Base-by-base conservation (phyloP, 2,329 filamentous ascomycete genomes). In the Plenodomus tracheiphilus region DNA sequence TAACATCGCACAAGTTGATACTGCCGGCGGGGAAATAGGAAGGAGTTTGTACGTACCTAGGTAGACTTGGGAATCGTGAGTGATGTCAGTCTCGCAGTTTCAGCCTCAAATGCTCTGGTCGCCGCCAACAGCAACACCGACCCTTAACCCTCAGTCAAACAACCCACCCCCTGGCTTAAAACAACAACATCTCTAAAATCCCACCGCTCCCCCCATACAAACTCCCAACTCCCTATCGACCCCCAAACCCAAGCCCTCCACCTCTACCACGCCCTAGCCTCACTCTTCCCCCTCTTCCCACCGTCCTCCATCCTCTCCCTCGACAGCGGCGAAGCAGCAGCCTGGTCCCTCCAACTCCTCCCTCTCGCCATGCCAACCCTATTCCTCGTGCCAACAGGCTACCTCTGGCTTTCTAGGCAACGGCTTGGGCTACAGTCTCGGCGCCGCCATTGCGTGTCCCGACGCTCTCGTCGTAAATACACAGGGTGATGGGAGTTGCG, bases 361-460 rank as follows among this genome's bases (percentile, higher is more conserved):
- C 50, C 54, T 16, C 47, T 58, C 44, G 55, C 62, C 2, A 55
- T 62, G 15, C 58, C 64, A 4, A 54, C 56, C 2, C 58, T 74
- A 8, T 62, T 61, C 9, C 54, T 64, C 52, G 41, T 54, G 5
- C 42, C 61, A 5, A 69, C 68, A 0, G 69, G 72, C 41, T 73
- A 77, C 41, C 65, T 79, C 1, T n/a, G 76, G 77, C 2, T 77
- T 78, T 59, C 64, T 78, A 1, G 76, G 76, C 1, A 78, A 75
- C 47, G 76, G 76, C 3, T 79, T 74, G 64, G 76, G 76, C 3
- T 78, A 78, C 53, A 60, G 68, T 1, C 59, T 79, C 2, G 76
- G 77, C 0, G 74, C 72, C 9, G 75, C 75, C 0, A 56, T 77
- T 2, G 76, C 75, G 0, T 70, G 67, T n/a, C 73, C 71, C 0